These are phyloP conservation scores for Exophiala phaeomuriformis DNA, from an alignment of 2,329 filamentous ascomycete species.

Conservation along the genomic window DNA sequence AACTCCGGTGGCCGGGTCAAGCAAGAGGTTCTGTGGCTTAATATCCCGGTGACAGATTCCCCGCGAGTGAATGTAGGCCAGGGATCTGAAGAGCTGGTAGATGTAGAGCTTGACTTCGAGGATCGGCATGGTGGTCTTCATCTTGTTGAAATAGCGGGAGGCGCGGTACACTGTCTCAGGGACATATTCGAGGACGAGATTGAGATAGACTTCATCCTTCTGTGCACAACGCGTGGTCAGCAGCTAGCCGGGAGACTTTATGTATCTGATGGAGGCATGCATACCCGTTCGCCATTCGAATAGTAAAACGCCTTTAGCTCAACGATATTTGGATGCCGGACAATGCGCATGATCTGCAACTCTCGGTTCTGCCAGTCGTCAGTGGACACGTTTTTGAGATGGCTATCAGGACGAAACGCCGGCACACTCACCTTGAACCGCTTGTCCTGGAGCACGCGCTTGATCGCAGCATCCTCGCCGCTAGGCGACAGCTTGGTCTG, in stretches of 20 bases:
- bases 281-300: slow-evolving; percentile 94
- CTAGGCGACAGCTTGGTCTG: slow-evolving; percentile 98
- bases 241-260: not conserved
- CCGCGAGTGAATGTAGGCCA: slow-evolving; percentile 98
- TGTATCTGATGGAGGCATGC: slow-evolving; percentile 29
- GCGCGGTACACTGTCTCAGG: slow-evolving; percentile 97
- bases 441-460: slow-evolving; percentile 97
- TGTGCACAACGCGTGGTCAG: slow-evolving; percentile 32
- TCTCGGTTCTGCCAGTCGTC: slow-evolving; percentile 72
- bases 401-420: not conserved
- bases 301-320: slow-evolving; percentile 99
- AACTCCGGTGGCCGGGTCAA: slow-evolving; percentile 84
- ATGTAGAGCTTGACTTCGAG: slow-evolving; percentile 99
- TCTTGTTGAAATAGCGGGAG: slow-evolving; percentile 98
- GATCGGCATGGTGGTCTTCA: slow-evolving; percentile 99
- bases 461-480: slow-evolving; percentile 97
- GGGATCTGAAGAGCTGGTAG: slow-evolving; percentile 95
- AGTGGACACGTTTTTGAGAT: slow-evolving; percentile 25
- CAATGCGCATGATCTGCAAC: slow-evolving; percentile 98
- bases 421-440: slow-evolving; percentile 77
- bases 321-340: slow-evolving; percentile 96
- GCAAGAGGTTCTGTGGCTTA: slow-evolving; percentile 94
- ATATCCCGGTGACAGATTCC: slow-evolving; percentile 99
- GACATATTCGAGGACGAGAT: slow-evolving; percentile 95
- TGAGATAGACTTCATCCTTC: slow-evolving; percentile 98